phyloP scores from a whole-genome alignment of 1,139 yeast genomes.

The Protomyces macrosporus region DNA sequence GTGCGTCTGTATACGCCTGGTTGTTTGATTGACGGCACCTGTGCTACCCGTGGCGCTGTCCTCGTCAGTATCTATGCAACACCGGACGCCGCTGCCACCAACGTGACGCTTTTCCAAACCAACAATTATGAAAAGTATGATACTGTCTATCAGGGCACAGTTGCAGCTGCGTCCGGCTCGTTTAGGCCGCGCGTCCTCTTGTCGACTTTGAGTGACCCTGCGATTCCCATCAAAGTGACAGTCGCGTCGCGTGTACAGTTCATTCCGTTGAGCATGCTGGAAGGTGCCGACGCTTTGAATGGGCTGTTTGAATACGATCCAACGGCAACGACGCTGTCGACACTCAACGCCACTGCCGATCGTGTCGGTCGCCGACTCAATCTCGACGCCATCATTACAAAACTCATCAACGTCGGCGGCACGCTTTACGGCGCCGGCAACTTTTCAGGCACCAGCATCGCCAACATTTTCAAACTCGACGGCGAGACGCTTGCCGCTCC shows the following conservation, averaged over 20 bases:
- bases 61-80: constrained; percentile 62
- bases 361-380: constrained; percentile 50
- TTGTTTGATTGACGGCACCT: constrained; percentile 63
- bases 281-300: constrained; percentile 45
- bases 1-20: constrained; percentile 81
- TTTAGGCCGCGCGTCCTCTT: constrained; percentile 48
- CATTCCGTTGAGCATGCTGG: constrained; percentile 42
- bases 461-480: constrained; percentile 36
- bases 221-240: constrained; percentile 42
- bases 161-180: constrained; percentile 47
- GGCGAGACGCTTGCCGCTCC: constrained; percentile 34
- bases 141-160: constrained; percentile 62
- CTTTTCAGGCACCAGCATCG: constrained; percentile 26
- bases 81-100: constrained; percentile 41
- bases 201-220: constrained; percentile 32
- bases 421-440: constrained; percentile 31
- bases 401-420: constrained; percentile 29
- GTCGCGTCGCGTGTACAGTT: constrained; percentile 72
- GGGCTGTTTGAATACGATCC: constrained; percentile 80
- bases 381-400: constrained; percentile 44
- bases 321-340: constrained; percentile 48
- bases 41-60: constrained; percentile 66
- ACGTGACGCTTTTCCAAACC: constrained; percentile 62
- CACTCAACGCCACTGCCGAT: constrained; percentile 61
- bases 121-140: constrained; percentile 79